Percentiles rank a stretch among this genome's conserved stretches.
phyloP scores from a whole-genome alignment of 73 alveolate genomes.

The Durusdinium trenchii region DNA sequence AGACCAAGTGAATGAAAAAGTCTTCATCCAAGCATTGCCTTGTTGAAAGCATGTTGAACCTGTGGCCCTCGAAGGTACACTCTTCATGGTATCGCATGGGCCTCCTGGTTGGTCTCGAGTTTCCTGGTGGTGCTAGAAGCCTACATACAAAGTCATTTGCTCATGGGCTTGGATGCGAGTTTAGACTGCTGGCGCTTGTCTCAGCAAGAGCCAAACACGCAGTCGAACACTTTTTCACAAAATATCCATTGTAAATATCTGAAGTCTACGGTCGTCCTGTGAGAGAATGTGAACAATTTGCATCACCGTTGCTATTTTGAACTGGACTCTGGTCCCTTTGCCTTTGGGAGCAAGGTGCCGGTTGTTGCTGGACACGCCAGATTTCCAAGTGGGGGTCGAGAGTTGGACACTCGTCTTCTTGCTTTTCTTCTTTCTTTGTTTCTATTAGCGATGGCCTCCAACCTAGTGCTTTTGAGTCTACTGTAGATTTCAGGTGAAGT shows the following conservation, averaged over 20 bases:
- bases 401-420: constrained; percentile 29
- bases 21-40: too few species aligned
- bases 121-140: constrained; percentile 42
- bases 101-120: constrained; percentile 17
- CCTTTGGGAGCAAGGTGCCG: not conserved
- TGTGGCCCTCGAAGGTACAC: constrained; percentile 36
- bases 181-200: constrained; percentile 28
- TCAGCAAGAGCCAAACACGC: not conserved
- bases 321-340: not conserved
- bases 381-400: constrained; percentile 25
- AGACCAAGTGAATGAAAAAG: too few species aligned
- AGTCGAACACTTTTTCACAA: too few species aligned
- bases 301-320: too few species aligned
- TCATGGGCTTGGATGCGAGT: not conserved
- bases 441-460: not conserved
- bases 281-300: too few species aligned
- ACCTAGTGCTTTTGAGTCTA: too few species aligned
- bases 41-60: too few species aligned
- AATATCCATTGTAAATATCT: too few species aligned
- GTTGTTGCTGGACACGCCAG: constrained; percentile 37
- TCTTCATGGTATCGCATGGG: not conserved
- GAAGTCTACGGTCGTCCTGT: too few species aligned
- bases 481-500: too few species aligned
- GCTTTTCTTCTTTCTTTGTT: not conserved
- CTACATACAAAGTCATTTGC: constrained; percentile 23